phyloP scores from a whole-genome alignment of 306 rosid genomes.

The Spatholobus suberectus region DNA sequence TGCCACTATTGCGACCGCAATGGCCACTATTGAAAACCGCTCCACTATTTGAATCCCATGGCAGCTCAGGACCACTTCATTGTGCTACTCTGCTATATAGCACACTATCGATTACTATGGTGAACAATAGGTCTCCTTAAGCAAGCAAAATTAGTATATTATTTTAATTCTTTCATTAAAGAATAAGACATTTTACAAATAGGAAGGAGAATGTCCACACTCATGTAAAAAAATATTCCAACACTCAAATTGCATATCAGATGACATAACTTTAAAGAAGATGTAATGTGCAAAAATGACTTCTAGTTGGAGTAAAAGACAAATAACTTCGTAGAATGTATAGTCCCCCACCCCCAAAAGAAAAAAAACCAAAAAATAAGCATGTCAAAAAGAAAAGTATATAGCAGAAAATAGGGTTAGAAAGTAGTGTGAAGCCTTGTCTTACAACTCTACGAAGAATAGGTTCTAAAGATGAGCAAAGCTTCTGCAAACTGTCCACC shows the following conservation, averaged over 20 bases:
- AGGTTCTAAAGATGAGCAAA: conserved; percentile 83
- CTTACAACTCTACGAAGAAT: conserved; percentile 88
- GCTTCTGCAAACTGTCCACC: conserved; percentile 86
- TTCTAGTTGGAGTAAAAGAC: background rate
- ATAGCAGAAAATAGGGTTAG: background rate
- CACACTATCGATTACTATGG: background rate
- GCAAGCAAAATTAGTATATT: background rate
- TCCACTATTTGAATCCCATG: background rate
- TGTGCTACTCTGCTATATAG: background rate
- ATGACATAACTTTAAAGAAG: conserved; percentile 10
- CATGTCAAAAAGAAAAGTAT: background rate
- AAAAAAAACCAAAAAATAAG: conserved; percentile 19
- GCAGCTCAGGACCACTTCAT: background rate
- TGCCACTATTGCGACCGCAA: too few relatives aligned
- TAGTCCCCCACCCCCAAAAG: background rate
- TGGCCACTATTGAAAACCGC: background rate
- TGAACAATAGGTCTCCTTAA: background rate
- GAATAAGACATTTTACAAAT: background rate
- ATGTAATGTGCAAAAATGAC: background rate
- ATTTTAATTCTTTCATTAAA: background rate
- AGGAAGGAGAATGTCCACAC: background rate
- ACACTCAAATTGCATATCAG: conserved; percentile 1
- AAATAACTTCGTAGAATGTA: background rate
- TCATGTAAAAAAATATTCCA: background rate
- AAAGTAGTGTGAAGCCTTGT: conserved; percentile 27